Evolutionary conservation across 768 basidiomycete species (phyloP).

Genomic region (Lyophyllum semitale): DNA sequence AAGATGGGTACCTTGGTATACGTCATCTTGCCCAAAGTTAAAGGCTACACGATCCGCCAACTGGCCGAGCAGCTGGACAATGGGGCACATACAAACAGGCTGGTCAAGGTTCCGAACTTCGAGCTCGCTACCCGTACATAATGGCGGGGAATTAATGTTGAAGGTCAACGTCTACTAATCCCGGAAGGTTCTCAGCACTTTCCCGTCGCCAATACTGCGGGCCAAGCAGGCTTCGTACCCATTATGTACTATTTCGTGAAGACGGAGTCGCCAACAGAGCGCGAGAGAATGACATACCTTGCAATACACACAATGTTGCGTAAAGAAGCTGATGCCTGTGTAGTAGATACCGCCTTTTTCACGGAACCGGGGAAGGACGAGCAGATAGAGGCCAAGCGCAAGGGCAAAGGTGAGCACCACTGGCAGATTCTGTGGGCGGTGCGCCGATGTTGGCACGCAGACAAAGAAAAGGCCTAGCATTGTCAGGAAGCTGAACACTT

Average conservation of each 20-base stretch:
- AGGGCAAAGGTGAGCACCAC: conserved; percentile 34
- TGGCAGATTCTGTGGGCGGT: conserved; percentile 36
- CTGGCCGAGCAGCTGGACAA: conserved; percentile 42
- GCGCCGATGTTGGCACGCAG: conserved; percentile 32
- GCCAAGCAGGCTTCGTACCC: too few species aligned
- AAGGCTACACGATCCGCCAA: conserved; percentile 47
- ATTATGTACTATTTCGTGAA: neutral
- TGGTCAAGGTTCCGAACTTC: conserved; percentile 31
- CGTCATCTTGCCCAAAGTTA: conserved; percentile 42
- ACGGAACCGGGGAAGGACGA: conserved; percentile 43
- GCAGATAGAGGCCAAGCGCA: conserved; percentile 39
- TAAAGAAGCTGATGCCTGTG: conserved; percentile 43
- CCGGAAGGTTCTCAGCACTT: too few species aligned
- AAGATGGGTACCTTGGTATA: too few species aligned
- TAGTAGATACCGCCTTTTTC: conserved; percentile 36
- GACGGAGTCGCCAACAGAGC: neutral
- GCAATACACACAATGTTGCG: conserved; percentile 39
- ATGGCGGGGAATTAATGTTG: too few species aligned
- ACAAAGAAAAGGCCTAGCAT: conserved; percentile 36
- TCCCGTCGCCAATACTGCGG: too few species aligned
- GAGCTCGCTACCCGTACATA: too few species aligned
- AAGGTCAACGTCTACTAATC: too few species aligned
- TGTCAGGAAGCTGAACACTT: conserved; percentile 35
- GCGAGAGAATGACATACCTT: conserved; percentile 25
- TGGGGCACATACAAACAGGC: conserved; percentile 29